phyloP scores from a whole-genome alignment of 768 basidiomycete species.

The Symmetrospora coprosmae region DNA sequence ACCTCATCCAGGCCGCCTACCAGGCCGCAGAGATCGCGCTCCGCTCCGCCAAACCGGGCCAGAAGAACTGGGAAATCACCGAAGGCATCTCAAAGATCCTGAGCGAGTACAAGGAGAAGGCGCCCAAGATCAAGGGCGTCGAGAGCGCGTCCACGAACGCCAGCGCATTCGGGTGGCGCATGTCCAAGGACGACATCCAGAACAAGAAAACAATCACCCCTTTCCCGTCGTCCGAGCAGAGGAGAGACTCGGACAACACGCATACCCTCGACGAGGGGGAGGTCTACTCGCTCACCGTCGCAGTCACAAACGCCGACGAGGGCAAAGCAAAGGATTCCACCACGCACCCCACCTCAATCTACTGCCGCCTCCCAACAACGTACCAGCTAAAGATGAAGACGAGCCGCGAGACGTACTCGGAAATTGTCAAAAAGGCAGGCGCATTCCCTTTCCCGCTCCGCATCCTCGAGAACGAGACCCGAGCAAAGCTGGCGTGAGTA shows the following conservation, averaged over 20 bases:
- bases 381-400: conserved; percentile 98
- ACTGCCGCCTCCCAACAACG: conserved; percentile 59
- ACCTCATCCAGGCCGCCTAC: conserved; percentile 87
- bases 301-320: conserved; percentile 72
- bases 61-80: conserved; percentile 89
- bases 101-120: conserved; percentile 41
- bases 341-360: conserved; percentile 67
- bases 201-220: conserved; percentile 70
- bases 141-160: conserved; percentile 49
- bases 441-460: conserved; percentile 97
- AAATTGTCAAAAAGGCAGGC: conserved; percentile 95
- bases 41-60: conserved; percentile 64
- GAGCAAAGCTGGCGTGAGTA: conserved; percentile 57
- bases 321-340: conserved; percentile 82
- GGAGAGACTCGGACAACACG: conserved; percentile 65
- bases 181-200: conserved; percentile 70
- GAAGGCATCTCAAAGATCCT: conserved; percentile 64
- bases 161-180: conserved; percentile 41
- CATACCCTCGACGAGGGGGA: conserved; percentile 76
- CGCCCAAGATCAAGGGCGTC: conserved; percentile 77
- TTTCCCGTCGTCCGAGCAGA: conserved; percentile 62
- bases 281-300: conserved; percentile 85
- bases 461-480: conserved; percentile 84
- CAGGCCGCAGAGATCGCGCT: conserved; percentile 80
- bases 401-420: conserved; percentile 86